A percentile compares a stretch with the other conserved stretches of the same genome.
These are phyloP conservation scores for Spathaspora girioi DNA, from an alignment of 805 yeast species.

Conservation along the genomic window DNA sequence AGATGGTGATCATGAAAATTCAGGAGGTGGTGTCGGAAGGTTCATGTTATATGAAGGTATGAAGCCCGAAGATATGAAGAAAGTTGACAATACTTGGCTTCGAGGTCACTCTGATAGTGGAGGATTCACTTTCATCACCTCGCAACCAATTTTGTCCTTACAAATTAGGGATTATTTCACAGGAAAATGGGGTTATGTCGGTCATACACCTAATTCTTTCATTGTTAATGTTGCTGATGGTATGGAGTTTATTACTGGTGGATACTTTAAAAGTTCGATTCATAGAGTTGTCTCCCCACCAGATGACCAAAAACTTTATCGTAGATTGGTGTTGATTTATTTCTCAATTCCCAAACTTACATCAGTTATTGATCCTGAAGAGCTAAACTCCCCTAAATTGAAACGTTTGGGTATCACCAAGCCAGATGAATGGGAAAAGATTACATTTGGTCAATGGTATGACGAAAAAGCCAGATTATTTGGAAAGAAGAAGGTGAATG, in stretches of 20 bases:
- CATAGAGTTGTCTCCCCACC: slow-evolving; percentile 27
- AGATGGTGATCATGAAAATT: slow-evolving; percentile 18
- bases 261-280: slow-evolving; percentile 23
- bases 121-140: slow-evolving; percentile 28
- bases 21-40: slow-evolving; percentile 28
- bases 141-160: slow-evolving; percentile 27
- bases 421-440: slow-evolving; percentile 26
- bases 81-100: slow-evolving; percentile 24
- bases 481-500: slow-evolving; percentile 36
- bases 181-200: slow-evolving; percentile 28
- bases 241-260: slow-evolving; percentile 29
- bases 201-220: slow-evolving; percentile 25
- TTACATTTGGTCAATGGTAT: slow-evolving; percentile 26
- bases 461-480: slow-evolving; percentile 45
- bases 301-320: slow-evolving; percentile 19
- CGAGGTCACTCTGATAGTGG: slow-evolving; percentile 30
- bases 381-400: slow-evolving; percentile 21
- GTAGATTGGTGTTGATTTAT: slow-evolving; percentile 22
- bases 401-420: slow-evolving; percentile 17
- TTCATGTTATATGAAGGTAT: slow-evolving; percentile 26
- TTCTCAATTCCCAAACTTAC: slow-evolving; percentile 20
- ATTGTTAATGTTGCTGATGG: slow-evolving; percentile 29
- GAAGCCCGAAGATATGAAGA: slow-evolving; percentile 19
- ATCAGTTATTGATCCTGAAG: slow-evolving; percentile 21
- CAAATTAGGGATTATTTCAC: slow-evolving; percentile 27